Evolutionary conservation across 2,329 filamentous ascomycete species (phyloP), one percentile per base, ranked within the genome.

Genomic region (Diaporthe aspalathi): DNA sequence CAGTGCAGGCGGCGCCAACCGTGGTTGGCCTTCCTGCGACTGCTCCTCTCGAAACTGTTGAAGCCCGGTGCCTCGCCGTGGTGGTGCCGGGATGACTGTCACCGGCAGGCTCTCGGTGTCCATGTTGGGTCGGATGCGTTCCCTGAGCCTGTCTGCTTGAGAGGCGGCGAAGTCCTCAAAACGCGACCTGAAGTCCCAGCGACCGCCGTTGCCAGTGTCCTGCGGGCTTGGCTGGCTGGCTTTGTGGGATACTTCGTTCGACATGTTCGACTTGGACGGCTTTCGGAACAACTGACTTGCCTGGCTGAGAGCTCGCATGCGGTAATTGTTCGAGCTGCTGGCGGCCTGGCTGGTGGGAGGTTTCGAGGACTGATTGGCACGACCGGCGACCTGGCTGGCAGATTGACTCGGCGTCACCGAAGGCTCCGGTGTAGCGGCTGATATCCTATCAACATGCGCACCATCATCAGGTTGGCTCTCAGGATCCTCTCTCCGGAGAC

Each of bases 111-210:
- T 86, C 24, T 87, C 86, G 2, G 85, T 88, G 74, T 88, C 85
- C 0, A 85, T 83, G 0, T 84, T 85, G 12, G 88, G 85, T 14
- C 86, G 83, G 57, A 90, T 83, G 70, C 82, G 85, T 68, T 91
- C 89, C 12, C 88, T 83, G 7, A 91, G 78, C 76, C 84, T 87
- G 73, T 91, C 89, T 0, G 89, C 90, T 73, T 91, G 89, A 9
- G 83, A 85, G 1, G 84, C 88, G 0, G 89, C 88, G 75, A 91
- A 91, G 60, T 90, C 86, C 72, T 92, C 90, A 1, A 91, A 77
- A 17, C 88, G 84, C 12, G 82, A 82, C 43, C 84, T 85, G 12
- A 91, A 75, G 75, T 91, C 88, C 89, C 89, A 91, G 52, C 84
- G 80, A 70, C 70, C 74, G 62, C 53, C 69, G 70, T 66, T 76